These are phyloP conservation scores for Hirsutella rhossiliensis DNA, from an alignment of 2,329 filamentous ascomycete species.

Conservation along the genomic window DNA sequence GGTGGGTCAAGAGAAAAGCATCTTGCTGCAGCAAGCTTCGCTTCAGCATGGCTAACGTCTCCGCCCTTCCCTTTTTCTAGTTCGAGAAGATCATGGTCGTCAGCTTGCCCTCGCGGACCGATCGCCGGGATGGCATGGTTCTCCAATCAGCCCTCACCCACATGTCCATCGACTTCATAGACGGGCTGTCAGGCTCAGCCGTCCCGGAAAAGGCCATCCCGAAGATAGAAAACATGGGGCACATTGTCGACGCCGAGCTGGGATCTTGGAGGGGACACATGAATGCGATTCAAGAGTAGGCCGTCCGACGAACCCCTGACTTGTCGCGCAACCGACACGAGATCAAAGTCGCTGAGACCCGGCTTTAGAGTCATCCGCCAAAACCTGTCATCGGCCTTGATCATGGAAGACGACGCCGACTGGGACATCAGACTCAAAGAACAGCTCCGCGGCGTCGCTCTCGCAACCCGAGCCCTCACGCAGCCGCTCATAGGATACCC, in stretches of 20 bases:
- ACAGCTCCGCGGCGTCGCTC: slow-evolving; percentile 31
- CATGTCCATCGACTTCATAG: slow-evolving; percentile 31
- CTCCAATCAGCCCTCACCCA: slow-evolving; percentile 32
- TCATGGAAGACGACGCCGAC: slow-evolving; percentile 45
- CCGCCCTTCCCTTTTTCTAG: slow-evolving; percentile 19
- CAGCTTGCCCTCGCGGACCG: slow-evolving; percentile 35
- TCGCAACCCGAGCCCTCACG: slow-evolving; percentile 20
- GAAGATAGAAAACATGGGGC: slow-evolving; percentile 17
- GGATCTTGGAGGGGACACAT: slow-evolving; percentile 28
- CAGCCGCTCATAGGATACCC: slow-evolving; percentile 13
- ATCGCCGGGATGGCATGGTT: slow-evolving; percentile 37
- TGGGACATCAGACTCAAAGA: slow-evolving; percentile 40
- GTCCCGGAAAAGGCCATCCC: slow-evolving; percentile 25
- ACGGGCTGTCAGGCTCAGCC: slow-evolving; percentile 27
- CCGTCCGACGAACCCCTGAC: neutral
- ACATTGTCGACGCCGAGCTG: slow-evolving; percentile 13
- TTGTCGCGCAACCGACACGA: neutral
- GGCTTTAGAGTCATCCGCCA: slow-evolving; percentile 27
- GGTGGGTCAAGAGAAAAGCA: neutral
- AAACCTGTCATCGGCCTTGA: slow-evolving; percentile 32
- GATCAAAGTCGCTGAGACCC: too few species aligned
- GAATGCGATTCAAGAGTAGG: slow-evolving; percentile 21
- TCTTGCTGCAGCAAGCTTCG: too few species aligned
- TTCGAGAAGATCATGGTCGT: slow-evolving; percentile 41
- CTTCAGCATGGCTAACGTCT: neutral